These are phyloP conservation scores for Penicillium psychrosexuale DNA, from an alignment of 2,329 filamentous ascomycete genomes.

Conservation along the genomic window DNA sequence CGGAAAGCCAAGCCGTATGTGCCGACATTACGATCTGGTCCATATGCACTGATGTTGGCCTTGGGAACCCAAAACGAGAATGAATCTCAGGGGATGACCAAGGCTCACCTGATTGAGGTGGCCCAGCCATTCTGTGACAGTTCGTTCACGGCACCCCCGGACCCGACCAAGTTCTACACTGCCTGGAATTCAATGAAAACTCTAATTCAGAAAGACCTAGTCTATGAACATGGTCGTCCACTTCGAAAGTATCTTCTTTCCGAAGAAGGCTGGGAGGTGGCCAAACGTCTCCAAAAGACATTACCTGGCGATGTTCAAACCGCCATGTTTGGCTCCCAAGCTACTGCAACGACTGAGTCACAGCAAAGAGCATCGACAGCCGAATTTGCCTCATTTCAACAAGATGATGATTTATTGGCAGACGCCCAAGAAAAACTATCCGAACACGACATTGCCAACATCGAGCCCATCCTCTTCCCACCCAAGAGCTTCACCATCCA, in stretches of 20 bases:
- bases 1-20: constrained; percentile 64
- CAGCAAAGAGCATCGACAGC: not conserved
- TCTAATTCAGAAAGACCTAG: constrained; percentile 67
- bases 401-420: not conserved
- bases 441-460: constrained; percentile 8
- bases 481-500: constrained; percentile 69
- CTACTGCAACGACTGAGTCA: not conserved
- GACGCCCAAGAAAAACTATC: constrained; percentile 9
- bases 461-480: constrained; percentile 60
- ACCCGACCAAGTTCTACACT: constrained; percentile 69
- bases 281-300: constrained; percentile 59
- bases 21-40: constrained; percentile 67
- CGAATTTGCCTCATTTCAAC: not conserved
- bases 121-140: constrained; percentile 71
- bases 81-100: constrained; percentile 59
- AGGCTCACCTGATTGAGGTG: constrained; percentile 63
- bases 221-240: constrained; percentile 68
- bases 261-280: constrained; percentile 75
- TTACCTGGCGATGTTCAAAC: constrained; percentile 25
- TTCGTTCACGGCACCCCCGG: constrained; percentile 66
- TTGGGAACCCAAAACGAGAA: constrained; percentile 60
- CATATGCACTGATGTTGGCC: constrained; percentile 68
- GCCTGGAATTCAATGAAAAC: constrained; percentile 84
- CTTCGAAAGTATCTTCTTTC: constrained; percentile 67
- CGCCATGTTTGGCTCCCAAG: constrained; percentile 9